Percentiles rank a stretch among this genome's conserved stretches.
Evolutionary conservation across 2,329 filamentous ascomycete genomes (phyloP).

Genomic region (Juglanconis oblonga): DNA sequence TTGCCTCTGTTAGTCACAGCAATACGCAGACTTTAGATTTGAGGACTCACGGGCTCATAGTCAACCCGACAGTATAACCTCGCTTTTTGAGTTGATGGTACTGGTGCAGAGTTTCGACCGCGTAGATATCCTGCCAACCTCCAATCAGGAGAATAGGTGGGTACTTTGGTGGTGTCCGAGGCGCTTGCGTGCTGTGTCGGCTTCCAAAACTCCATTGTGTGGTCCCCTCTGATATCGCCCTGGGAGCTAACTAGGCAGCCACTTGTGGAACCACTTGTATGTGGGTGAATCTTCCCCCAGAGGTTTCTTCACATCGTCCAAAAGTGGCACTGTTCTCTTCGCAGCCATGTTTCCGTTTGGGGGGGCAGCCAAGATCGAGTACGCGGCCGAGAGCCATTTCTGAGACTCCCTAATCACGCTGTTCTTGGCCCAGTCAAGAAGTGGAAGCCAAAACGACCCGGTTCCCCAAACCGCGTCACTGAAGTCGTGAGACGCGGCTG

Average conservation of each 20-base stretch:
- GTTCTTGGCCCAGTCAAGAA: constrained; percentile 5
- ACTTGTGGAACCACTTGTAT: constrained; percentile 7
- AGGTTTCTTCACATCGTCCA: constrained; percentile 1
- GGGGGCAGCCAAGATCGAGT: not conserved
- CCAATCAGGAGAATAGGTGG: constrained; percentile 3
- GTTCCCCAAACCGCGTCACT: constrained; percentile 16
- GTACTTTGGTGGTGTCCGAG: not conserved
- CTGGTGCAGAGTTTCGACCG: not conserved
- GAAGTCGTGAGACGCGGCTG: constrained; percentile 16
- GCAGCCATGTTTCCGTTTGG: not conserved
- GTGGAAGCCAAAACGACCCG: constrained; percentile 14
- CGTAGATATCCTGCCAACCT: constrained; percentile 17
- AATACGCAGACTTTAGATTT: no score
- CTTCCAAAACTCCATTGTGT: constrained; percentile 1
- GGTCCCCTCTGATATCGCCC: not conserved
- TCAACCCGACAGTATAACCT: constrained; percentile 9
- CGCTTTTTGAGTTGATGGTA: constrained; percentile 2
- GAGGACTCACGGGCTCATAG: constrained; percentile 5
- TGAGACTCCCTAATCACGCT: not conserved
- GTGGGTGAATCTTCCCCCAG: not conserved
- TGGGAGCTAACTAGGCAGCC: not conserved
- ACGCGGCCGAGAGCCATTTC: not conserved
- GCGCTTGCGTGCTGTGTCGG: constrained; percentile 7
- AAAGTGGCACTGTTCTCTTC: constrained; percentile 10
- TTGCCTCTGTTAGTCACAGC: constrained; percentile 35